Base-by-base conservation (phyloP, 805 yeast species). In the Candida pseudoglaebosa region DNA sequence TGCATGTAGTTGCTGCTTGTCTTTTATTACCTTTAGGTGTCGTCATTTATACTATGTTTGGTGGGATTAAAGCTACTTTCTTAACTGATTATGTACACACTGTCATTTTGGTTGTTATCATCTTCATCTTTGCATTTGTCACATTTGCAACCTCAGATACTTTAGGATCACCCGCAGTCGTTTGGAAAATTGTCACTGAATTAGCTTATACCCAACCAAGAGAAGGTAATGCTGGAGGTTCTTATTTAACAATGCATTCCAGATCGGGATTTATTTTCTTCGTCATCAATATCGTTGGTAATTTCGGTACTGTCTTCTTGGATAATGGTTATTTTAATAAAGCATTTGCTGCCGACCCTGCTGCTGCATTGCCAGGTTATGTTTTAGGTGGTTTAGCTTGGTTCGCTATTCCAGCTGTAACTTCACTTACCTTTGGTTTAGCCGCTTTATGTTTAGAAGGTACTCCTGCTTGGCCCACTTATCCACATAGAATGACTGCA, bases 241-340 rank as follows among this genome's bases (percentile, higher is more conserved):
- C 91, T 4, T 90, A 82, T 57, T 70, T 91, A 52, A 91, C 98
- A 22, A 84, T 91, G 86, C 75, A 80, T 50, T 86, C 96, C 4
- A 75, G 77, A 50, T 72, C 84, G 5, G 96, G 95, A 34, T 96
- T 95, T 48, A 84, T 89, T 36, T 90, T 90, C 71, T 80, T 87
- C 49, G 91, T 88, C 29, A 86, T 90, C 59, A 89, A 68, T 61
- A 70, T 88, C 46, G 88, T 87, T 35, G 96, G 96, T 48, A 87
- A 87, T 61, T 87, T 86, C 53, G 95, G 95, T 40, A 85, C 95
- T 18, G 95, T 86, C 13, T 87, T 84, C 57, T 64, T 87, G 51
- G 96, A 87, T 59, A 83, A 83, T 49, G 93, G 95, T 19, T 88
- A 87, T 63, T 86, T 89, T 80, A 84, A 84, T 64, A 87, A 87